Percentiles rank a stretch among this genome's conserved stretches.
These are phyloP conservation scores for Blastobotrys parvus DNA, from an alignment of 805 yeast genomes.

Conservation along the genomic window DNA sequence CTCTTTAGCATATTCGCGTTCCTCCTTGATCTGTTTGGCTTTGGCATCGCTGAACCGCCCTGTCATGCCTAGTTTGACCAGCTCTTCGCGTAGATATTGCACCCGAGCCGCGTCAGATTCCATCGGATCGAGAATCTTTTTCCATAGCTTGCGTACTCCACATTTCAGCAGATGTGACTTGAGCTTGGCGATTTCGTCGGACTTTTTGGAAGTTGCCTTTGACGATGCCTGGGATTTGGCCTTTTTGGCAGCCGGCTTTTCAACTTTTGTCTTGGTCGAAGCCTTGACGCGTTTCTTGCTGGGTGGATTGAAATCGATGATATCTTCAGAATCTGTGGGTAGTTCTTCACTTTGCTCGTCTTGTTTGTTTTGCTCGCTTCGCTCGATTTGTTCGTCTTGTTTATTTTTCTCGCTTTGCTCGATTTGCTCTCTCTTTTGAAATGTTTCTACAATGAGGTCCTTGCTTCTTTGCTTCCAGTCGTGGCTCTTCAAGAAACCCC, in stretches of 20 bases:
- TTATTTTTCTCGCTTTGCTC: neutral
- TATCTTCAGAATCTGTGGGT: conserved; percentile 1
- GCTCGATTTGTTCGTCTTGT: neutral
- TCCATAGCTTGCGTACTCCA: conserved; percentile 23
- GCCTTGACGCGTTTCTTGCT: neutral
- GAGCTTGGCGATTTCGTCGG: conserved; percentile 21
- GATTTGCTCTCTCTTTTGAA: conserved; percentile 4
- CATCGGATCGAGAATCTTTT: conserved; percentile 15
- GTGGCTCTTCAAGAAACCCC: conserved; percentile 12
- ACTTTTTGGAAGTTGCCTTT: neutral
- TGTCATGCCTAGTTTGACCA: conserved; percentile 21
- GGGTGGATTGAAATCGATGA: neutral
- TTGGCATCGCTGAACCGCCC: conserved; percentile 23
- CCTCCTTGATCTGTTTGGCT: conserved; percentile 21
- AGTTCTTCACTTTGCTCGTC: neutral
- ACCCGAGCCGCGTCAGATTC: conserved; percentile 15
- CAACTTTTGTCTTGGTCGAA: too few species aligned
- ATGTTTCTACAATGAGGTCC: conserved; percentile 11
- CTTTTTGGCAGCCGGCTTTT: neutral
- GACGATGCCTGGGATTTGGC: neutral
- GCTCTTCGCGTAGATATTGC: conserved; percentile 13
- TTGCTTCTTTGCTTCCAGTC: conserved; percentile 14
- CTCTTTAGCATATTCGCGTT: conserved; percentile 18
- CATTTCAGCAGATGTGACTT: conserved; percentile 21
- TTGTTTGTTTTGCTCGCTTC: neutral